Evolutionary conservation across 139 green algal species (phyloP), one percentile per base, ranked within the genome.

Genomic region (Chlamydomonas urium): DNA sequence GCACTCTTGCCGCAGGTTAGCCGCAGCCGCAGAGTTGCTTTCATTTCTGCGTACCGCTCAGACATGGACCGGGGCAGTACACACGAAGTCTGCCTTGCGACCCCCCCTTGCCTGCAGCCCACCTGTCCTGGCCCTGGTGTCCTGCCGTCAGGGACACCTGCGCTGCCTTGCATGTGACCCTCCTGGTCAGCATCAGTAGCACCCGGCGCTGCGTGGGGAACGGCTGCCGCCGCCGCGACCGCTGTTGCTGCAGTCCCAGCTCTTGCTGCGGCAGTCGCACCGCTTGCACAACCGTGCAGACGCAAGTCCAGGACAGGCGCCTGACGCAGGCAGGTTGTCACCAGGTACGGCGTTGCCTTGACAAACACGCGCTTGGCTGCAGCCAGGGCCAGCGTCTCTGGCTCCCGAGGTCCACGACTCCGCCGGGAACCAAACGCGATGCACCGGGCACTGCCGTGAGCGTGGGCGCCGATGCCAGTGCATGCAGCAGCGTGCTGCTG

Each of bases 1-100:
- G 79, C 87, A 35, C 75, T 88, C 84, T 95, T 96, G 57, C 90
- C 87, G 19, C 75, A 76, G 5, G 80, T 82, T 14, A 96, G 36
- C 1, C 82, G 70, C 26, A 47, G 4, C 28, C 28, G 24, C 29
- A 31, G 21, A 31, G 66, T 65, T 3, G 4, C 26, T 4, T 4
- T 38, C 66, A 73, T 73, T 4, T 42, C 45, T 4, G 3, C 4
- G 47, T 65, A 73, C 17, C 66, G 45, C 47, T 73, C 45, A 26
- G 26, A 8, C 66, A 73, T 73, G 29, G 45, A 73, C 36, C 14
- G 24, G 24, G 56, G 56, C 8, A 17, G n/a, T n/a, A n/a, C n/a
- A n/a, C n/a, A n/a, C n/a, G n/a, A n/a, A n/a, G n/a, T n/a, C n/a
- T n/a, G n/a, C n/a, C n/a, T n/a, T n/a, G n/a, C n/a, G n/a, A n/a